Evolutionary conservation across 139 green algal genomes (phyloP), one percentile per base, ranked within the genome.

Genomic region (Mychonastes homosphaera): DNA sequence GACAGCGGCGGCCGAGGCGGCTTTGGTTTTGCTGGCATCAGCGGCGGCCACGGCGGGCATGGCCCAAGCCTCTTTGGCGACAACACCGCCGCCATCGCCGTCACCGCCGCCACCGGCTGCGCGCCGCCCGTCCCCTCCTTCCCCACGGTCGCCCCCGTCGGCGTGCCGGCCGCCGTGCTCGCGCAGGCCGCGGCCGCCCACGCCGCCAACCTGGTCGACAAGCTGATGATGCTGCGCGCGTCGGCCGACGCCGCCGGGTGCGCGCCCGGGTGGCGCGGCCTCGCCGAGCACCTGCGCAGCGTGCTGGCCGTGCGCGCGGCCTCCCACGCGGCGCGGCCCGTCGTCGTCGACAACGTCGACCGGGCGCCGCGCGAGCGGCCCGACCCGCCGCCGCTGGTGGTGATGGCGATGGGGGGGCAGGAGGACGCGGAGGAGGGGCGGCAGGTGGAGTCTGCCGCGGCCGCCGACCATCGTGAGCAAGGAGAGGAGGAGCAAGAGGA

Each of bases 341-440:
- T 67, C 30, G 32, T 67, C 50, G 9, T 28, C 4, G 51, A 67
- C 36, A 67, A 67, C 51, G 32, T 67, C 4, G 54, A 23, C 39
- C 44, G 53, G 12, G 47, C 57, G 32, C 46, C 57, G 34, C 50
- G 47, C 28, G 56, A n/a, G n/a, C n/a, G n/a, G n/a, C n/a, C n/a
- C n/a, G 56, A 4, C 26, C 56, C 30, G 56, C 43, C 21, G 56
- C 43, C 24, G 47, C 21, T 0, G 47, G 21, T 33, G 43, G 10
- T 24, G 43, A 23, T 13, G 56, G 30, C 6, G 43, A n/a, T n/a
- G 41, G 19, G 32, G 53, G 30, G 56, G 56, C 19, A 53, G 28
- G 10, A 23, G 44, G 30, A 32, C 54, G 30, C 56, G 54, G 23
- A 43, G 53, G 18, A 55, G 43, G 30, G 51, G 41, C 8, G 19